Evolutionary conservation across 2,329 filamentous ascomycete genomes (phyloP).

Genomic region (Onygenales sp.): DNA sequence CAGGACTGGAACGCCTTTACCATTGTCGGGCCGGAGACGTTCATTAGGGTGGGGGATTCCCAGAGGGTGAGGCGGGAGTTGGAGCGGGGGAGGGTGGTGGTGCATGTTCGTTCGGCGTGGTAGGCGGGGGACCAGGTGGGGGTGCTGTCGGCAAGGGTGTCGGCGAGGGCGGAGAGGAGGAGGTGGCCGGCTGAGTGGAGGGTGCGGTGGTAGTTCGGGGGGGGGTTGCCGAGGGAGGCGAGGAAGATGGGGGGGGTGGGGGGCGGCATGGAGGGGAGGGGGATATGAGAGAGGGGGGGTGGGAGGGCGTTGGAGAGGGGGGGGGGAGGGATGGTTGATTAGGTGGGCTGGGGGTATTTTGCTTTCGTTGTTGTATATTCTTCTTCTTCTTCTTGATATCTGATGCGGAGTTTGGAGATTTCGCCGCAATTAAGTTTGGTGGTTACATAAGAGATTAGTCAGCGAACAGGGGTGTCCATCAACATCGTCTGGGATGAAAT

Average conservation of each 20-base stretch:
- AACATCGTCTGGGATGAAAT: too few species aligned
- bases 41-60: slow-evolving; percentile 75
- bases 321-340: too few species aligned
- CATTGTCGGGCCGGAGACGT: slow-evolving; percentile 66
- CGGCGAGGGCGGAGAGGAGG: slow-evolving; percentile 54
- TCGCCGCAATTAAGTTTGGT: too few species aligned
- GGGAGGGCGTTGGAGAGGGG: too few species aligned
- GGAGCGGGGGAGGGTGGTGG: slow-evolving; percentile 36
- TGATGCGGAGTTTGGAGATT: too few species aligned
- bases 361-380: too few species aligned
- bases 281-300: background rate
- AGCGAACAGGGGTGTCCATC: too few species aligned
- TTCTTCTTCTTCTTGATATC: too few species aligned
- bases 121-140: slow-evolving; percentile 38
- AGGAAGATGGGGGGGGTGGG: slow-evolving; percentile 54
- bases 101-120: slow-evolving; percentile 19
- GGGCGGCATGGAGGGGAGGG: background rate
- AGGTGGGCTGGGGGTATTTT: too few species aligned
- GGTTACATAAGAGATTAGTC: too few species aligned
- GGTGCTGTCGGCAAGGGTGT: slow-evolving; percentile 32
- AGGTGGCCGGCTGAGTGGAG: slow-evolving; percentile 83
- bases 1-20: slow-evolving; percentile 51
- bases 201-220: slow-evolving; percentile 59
- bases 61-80: slow-evolving; percentile 54
- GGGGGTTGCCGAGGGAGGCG: slow-evolving; percentile 79